These are phyloP conservation scores for Xylaria flabelliformis DNA, from an alignment of 495 filamentous ascomycete genomes.

Conservation along the genomic window DNA sequence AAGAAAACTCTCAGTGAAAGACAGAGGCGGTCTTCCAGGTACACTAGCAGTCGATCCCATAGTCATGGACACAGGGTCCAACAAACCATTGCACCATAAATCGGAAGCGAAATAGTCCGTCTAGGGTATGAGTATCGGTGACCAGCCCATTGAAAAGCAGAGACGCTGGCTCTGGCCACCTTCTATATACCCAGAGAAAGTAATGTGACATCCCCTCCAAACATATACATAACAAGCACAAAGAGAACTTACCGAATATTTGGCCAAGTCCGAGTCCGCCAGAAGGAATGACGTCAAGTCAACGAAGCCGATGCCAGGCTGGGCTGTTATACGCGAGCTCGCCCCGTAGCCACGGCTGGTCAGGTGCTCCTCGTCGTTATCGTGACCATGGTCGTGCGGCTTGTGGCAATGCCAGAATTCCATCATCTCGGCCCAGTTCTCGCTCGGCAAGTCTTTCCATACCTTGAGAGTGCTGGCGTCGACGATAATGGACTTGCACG, in stretches of 20 bases:
- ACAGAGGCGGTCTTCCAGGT: constrained; percentile 47
- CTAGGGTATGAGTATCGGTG: constrained; percentile 95
- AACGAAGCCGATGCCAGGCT: constrained; percentile 72
- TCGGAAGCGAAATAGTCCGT: constrained; percentile 56
- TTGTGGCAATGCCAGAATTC: constrained; percentile 99
- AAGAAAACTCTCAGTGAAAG: constrained; percentile 56
- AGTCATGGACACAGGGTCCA: constrained; percentile 26
- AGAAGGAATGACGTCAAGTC: constrained; percentile 80
- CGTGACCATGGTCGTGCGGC: constrained; percentile 61
- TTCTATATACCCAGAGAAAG: constrained; percentile 78
- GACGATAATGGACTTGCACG: constrained; percentile 61
- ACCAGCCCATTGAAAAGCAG: constrained; percentile 65
- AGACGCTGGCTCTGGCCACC: constrained; percentile 66
- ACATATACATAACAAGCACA: constrained; percentile 12
- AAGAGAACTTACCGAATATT: constrained; percentile 31
- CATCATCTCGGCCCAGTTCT: constrained; percentile 99
- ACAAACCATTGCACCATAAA: constrained; percentile 31
- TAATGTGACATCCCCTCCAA: constrained; percentile 16
- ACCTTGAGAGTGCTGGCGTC: constrained; percentile 47
- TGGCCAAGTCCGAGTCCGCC: constrained; percentile 56
- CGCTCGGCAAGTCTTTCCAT: constrained; percentile 97
- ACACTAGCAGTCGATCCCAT: constrained; percentile 35
- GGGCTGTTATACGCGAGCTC: constrained; percentile 68
- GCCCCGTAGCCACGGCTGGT: constrained; percentile 77
- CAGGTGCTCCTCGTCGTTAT: constrained; percentile 50